Evolutionary conservation across 2,329 filamentous ascomycete genomes (phyloP), one percentile per base, ranked within the genome.

Genomic region (Apiospora marii): DNA sequence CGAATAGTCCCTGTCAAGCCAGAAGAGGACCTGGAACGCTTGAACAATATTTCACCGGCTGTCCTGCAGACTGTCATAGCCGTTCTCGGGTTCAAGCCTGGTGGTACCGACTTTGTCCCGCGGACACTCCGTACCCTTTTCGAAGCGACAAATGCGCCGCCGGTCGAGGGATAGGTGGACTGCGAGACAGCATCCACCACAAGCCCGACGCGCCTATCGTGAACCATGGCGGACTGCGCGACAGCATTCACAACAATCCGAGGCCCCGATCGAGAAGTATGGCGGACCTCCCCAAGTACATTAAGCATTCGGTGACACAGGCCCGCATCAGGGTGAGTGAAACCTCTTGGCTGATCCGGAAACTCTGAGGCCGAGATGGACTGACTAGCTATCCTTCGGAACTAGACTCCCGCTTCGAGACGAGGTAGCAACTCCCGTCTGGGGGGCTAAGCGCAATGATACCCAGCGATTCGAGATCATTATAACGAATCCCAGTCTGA

Each of bases 71-170:
- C 64, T 3, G 16, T 34, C 2, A 14, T 70, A 1, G 69, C 69
- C 12, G 16, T 70, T 48, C 30, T 70, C 13, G 69, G n/a, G 4
- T 70, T 70, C 24, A 44, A 70, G 37, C 49, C 49, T 1, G 7
- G 22, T 10, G 41, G 16, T 27, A n/a, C 51, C 51, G 14, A 34
- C 6, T 12, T 16, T 3, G 46, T 70, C 3, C 41, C 49, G 3
- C 13, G 16, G 1, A 44, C 37, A 61, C 34, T 70, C 34, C 13
- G 16, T 14, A n/a, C 16, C 14, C 10, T 64, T n/a, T 19, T 44
- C 16, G 69, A 61, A 37, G 10, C 24, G n/a, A 13, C 53, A 7
- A 16, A 43, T 4, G 27, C n/a, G n/a, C n/a, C 48, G 6, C n/a
- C 34, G 3, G 12, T 30, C 22, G 1, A 41, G 16, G 27, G 53